Conservation (phyloP, 129 eudicot genomes). For the Artemisia annua region DNA sequence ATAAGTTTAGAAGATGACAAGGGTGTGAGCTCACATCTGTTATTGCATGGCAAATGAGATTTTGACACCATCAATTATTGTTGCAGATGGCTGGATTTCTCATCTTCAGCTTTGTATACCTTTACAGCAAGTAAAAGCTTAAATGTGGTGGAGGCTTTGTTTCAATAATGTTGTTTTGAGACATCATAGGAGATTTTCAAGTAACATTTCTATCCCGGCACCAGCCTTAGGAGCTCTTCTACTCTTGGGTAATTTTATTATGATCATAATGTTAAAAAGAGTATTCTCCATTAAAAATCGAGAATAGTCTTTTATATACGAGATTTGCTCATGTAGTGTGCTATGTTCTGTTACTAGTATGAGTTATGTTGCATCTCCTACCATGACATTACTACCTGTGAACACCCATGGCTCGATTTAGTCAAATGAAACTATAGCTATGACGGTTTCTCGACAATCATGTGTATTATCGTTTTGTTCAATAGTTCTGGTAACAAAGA, state of each 20-base stretch:
- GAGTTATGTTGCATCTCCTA: too few species aligned
- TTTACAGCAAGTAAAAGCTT: slow-evolving; percentile 56
- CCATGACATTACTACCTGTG: too few species aligned
- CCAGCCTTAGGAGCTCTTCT: slow-evolving; percentile 17
- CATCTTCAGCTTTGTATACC: slow-evolving; percentile 64
- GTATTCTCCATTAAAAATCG: neutral
- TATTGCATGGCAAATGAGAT: neutral
- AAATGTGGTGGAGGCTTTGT: neutral
- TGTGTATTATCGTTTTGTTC: too few species aligned
- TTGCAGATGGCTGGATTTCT: slow-evolving; percentile 83
- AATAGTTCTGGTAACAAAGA: too few species aligned
- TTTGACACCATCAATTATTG: slow-evolving; percentile 14
- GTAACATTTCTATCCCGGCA: neutral
- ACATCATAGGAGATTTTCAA: slow-evolving; percentile 9
- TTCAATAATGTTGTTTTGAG: slow-evolving; percentile 1
- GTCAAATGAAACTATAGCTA: too few species aligned
- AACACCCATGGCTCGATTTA: too few species aligned
- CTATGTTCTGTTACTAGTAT: too few species aligned
- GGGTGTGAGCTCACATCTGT: neutral
- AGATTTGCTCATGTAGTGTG: neutral
- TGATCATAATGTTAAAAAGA: slow-evolving; percentile 2
- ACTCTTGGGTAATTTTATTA: slow-evolving; percentile 10
- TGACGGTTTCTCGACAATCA: too few species aligned
- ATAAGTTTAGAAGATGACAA: neutral
- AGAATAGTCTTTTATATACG: slow-evolving; percentile 9